Evolutionary conservation across 495 filamentous ascomycete genomes (phyloP).

Genomic region (Daldinia vernicosa): DNA sequence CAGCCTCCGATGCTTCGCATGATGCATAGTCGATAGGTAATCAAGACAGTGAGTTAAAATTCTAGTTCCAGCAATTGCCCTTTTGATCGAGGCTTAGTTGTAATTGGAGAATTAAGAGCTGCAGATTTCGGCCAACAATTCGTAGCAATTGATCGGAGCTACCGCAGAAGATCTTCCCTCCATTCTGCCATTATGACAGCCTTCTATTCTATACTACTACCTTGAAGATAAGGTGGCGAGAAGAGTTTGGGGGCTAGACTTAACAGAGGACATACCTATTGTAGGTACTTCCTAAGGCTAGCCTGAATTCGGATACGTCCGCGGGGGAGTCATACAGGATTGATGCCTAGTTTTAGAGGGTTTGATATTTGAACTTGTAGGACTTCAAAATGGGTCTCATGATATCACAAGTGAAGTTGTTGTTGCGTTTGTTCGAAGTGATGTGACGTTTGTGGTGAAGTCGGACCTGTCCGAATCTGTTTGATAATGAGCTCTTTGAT

Average conservation of each 20-base stretch:
- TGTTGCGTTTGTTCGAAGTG: neutral
- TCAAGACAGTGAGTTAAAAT: neutral
- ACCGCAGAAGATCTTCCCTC: neutral
- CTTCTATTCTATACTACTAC: neutral
- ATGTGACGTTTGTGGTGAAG: neutral
- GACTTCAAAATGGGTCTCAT: neutral
- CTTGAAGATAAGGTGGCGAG: constrained; percentile 11
- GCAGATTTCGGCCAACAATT: neutral
- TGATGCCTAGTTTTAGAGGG: neutral
- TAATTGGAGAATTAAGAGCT: constrained; percentile 3
- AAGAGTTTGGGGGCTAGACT: constrained; percentile 29
- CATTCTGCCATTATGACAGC: constrained; percentile 19
- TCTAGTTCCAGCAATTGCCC: neutral
- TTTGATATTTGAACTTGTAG: neutral
- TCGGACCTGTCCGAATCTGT: neutral
- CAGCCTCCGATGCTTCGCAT: constrained; percentile 11
- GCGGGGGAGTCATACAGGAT: constrained; percentile 9
- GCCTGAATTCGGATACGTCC: constrained; percentile 6
- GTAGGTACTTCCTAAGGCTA: constrained; percentile 14
- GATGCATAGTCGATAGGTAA: neutral
- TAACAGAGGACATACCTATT: constrained; percentile 12
- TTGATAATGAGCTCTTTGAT: neutral
- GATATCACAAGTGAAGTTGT: neutral
- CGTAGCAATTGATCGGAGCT: neutral
- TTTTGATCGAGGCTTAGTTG: constrained; percentile 8